A percentile compares a stretch with the other conserved stretches of the same genome.
These are phyloP conservation scores for Gloeopeniophorella convolvens DNA, from an alignment of 768 basidiomycete species.

Conservation along the genomic window DNA sequence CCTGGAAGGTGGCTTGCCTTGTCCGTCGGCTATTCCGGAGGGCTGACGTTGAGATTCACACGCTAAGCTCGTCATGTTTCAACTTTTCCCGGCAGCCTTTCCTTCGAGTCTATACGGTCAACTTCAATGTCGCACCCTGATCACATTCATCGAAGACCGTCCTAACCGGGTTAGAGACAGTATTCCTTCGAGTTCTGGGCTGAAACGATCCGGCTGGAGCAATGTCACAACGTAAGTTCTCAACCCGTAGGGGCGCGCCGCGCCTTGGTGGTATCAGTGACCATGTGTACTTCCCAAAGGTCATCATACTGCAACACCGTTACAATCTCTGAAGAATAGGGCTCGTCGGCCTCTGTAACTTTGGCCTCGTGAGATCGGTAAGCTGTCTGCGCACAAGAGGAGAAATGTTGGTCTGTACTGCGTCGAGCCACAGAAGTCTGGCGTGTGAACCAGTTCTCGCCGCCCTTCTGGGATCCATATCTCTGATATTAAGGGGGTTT, in stretches of 20 bases:
- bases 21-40: too few relatives aligned
- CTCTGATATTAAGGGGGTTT: conserved; percentile 14
- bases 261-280: too few relatives aligned
- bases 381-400: conserved; percentile 13
- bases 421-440: neutral
- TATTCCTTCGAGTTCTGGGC: neutral
- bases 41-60: too few relatives aligned
- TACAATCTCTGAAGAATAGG: conserved; percentile 10
- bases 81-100: too few relatives aligned
- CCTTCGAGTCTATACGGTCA: neutral
- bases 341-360: neutral
- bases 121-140: neutral
- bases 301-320: too few relatives aligned
- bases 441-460: conserved; percentile 9
- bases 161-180: neutral
- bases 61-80: too few relatives aligned
- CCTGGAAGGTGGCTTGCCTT: too few relatives aligned
- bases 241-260: neutral
- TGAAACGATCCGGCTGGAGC: neutral
- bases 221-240: neutral
- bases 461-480: conserved; percentile 2
- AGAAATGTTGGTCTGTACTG: conserved; percentile 8
- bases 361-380: neutral
- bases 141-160: neutral
- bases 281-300: too few relatives aligned